Conservation (phyloP, 2,329 filamentous ascomycete genomes). For the Mycosphaerella sp. region DNA sequence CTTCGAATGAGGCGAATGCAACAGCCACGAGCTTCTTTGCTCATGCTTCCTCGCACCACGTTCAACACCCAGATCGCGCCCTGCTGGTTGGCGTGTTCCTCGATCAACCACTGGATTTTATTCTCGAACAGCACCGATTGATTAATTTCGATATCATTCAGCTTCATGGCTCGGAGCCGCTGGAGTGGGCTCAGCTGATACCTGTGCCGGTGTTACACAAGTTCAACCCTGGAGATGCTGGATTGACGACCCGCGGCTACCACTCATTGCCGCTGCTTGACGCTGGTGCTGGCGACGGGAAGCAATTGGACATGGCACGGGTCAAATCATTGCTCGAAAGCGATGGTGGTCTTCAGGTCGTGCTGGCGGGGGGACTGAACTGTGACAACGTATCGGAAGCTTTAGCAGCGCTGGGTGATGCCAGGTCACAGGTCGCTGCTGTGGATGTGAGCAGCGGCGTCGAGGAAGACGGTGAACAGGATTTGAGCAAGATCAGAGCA, state of each 20-base stretch:
- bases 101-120: constrained; percentile 76
- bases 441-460: constrained; percentile 95
- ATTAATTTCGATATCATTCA: constrained; percentile 84
- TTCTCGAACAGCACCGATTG: constrained; percentile 68
- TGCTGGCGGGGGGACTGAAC: constrained; percentile 80
- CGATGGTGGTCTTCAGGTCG: constrained; percentile 64
- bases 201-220: constrained; percentile 85
- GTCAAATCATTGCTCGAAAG: constrained; percentile 60
- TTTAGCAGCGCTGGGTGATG: constrained; percentile 57
- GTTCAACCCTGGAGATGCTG: constrained; percentile 71
- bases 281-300: constrained; percentile 74
- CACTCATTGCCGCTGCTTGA: constrained; percentile 81
- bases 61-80: constrained; percentile 54
- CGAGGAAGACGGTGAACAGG: constrained; percentile 70
- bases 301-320: constrained; percentile 63
- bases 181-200: constrained; percentile 86
- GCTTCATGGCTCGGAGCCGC: constrained; percentile 81
- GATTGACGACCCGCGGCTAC: constrained; percentile 67
- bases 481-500: constrained; percentile 67
- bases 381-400: constrained; percentile 68
- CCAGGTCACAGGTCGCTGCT: constrained; percentile 58
- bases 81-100: constrained; percentile 90
- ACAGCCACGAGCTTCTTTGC: constrained; percentile 65
- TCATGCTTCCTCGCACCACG: constrained; percentile 41
- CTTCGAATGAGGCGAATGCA: constrained; percentile 15